Percentiles rank a stretch among this genome's conserved stretches.
Evolutionary conservation across 2,329 filamentous ascomycete genomes (phyloP).

Genomic region (Alternaria hordeiaustralica): DNA sequence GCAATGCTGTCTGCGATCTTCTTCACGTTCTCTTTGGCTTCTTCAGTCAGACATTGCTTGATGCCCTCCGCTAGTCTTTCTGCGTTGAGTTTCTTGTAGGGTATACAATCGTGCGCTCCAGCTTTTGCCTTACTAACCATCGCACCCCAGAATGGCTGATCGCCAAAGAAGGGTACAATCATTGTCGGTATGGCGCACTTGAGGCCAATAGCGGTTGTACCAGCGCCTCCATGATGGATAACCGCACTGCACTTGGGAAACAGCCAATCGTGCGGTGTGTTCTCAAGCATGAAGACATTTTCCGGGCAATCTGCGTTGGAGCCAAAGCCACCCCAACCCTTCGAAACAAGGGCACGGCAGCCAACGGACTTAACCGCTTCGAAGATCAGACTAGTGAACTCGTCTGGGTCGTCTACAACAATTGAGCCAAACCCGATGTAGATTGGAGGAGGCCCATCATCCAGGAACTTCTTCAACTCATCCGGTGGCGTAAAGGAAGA

Average conservation of each 20-base stretch:
- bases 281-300: constrained; percentile 74
- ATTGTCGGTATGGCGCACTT: constrained; percentile 75
- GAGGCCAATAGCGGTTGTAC: constrained; percentile 76
- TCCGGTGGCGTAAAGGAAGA: constrained; percentile 65
- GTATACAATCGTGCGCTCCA: constrained; percentile 67
- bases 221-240: constrained; percentile 79
- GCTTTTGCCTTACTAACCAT: constrained; percentile 70
- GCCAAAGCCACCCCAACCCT: constrained; percentile 77
- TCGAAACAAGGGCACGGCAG: constrained; percentile 74
- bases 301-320: constrained; percentile 58
- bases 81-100: constrained; percentile 69
- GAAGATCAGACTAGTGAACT: constrained; percentile 74
- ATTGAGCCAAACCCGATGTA: constrained; percentile 82
- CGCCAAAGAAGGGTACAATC: constrained; percentile 81
- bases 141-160: constrained; percentile 79
- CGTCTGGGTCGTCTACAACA: constrained; percentile 73
- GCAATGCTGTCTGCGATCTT: constrained; percentile 68
- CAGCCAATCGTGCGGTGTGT: constrained; percentile 79
- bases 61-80: constrained; percentile 75
- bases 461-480: constrained; percentile 54
- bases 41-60: constrained; percentile 67
- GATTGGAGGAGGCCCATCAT: constrained; percentile 61
- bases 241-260: constrained; percentile 71
- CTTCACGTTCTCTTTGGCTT: constrained; percentile 64
- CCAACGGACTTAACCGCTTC: constrained; percentile 70